phyloP scores from a whole-genome alignment of 208 protist genomes.

The Lotmaria passim region DNA sequence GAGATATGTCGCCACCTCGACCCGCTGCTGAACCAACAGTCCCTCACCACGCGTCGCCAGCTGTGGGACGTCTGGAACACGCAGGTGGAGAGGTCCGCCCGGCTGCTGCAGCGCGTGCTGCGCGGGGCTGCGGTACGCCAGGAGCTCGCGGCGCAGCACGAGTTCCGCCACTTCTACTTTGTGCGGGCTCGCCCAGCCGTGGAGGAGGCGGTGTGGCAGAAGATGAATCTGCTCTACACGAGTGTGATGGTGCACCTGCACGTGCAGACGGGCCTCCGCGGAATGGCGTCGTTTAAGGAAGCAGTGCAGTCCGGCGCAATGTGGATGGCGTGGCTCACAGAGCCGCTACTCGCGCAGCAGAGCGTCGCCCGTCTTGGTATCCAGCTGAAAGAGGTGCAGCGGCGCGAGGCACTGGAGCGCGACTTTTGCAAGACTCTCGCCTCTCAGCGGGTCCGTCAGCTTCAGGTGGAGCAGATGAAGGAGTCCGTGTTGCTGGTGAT shows the following conservation, averaged over 20 bases:
- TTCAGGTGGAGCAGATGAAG: conserved; percentile 16
- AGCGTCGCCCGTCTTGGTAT: background rate
- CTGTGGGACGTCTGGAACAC: conserved; percentile 38
- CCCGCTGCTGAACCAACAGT: conserved; percentile 9
- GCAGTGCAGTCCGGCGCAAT: conserved; percentile 18
- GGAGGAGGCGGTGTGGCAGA: conserved; percentile 41
- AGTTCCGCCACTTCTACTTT: conserved; percentile 44
- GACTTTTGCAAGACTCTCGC: conserved; percentile 6
- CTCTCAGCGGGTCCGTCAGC: conserved; percentile 8
- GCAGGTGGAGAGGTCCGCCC: conserved; percentile 22
- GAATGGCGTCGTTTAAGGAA: conserved; percentile 12
- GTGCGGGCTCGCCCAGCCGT: conserved; percentile 48
- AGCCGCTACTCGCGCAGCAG: conserved; percentile 12
- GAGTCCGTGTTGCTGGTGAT: conserved; percentile 23
- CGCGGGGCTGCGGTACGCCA: conserved; percentile 30
- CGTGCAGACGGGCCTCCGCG: conserved; percentile 38
- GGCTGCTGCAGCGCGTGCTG: conserved; percentile 47
- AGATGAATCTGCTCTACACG: conserved; percentile 37
- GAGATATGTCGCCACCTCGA: conserved; percentile 31
- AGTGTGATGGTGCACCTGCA: conserved; percentile 42
- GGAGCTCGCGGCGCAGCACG: conserved; percentile 25
- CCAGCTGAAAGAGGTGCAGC: conserved; percentile 22
- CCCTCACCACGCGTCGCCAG: conserved; percentile 25
- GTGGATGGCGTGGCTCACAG: conserved; percentile 2
- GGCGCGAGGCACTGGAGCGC: conserved; percentile 15